Base-by-base conservation (phyloP, 129 eudicot genomes). In the Flaveria sonorensis region DNA sequence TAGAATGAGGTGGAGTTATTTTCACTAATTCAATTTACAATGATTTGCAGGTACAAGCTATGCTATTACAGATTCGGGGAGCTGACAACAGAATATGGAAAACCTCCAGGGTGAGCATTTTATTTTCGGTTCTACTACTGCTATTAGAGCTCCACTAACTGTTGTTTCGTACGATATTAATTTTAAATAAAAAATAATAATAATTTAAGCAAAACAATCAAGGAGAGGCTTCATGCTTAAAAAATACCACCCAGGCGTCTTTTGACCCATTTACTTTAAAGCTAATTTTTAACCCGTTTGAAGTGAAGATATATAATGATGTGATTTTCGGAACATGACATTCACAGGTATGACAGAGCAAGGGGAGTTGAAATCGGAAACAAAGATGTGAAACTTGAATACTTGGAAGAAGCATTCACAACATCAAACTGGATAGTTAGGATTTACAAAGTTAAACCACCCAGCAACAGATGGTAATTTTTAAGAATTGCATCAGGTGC, bases 281-380 rank as follows among this genome's bases (percentile, higher is more conserved):
- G 55, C 5, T 19, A 20, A 8, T 42, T 19, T 18, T 68, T 70
- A 48, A 23, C 60, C 36, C 12, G 10, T 16, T n/a, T 30, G 9
- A 71, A 46, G 63, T 50, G 9, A 11, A 21, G 68, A 39, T 36
- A 13, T 19, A 36, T 39, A 60, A 72, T 19, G 18, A 39, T 53
- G 13, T 43, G 70, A 21, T 56, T 42, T 74, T 65, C 62, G 6
- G 40, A 12, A 16, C 18, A 20, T 77, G 68, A 15, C 13, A 16
- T 56, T 26, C 51, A 79, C 96, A 93, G 97, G 75, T 93, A 87
- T 77, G 98, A 93, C 75, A 81, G 97, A 81, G 97, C 98, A 11
- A 83, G 98, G 77, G 97, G 98, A 1, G 97, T 94, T 19, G 98
- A 94, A 83, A 94, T 94, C 5, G 97, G 98, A 71, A 94, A 94